Conservation (phyloP, 257 asterid genomes). For the Leonotis leonurus region DNA sequence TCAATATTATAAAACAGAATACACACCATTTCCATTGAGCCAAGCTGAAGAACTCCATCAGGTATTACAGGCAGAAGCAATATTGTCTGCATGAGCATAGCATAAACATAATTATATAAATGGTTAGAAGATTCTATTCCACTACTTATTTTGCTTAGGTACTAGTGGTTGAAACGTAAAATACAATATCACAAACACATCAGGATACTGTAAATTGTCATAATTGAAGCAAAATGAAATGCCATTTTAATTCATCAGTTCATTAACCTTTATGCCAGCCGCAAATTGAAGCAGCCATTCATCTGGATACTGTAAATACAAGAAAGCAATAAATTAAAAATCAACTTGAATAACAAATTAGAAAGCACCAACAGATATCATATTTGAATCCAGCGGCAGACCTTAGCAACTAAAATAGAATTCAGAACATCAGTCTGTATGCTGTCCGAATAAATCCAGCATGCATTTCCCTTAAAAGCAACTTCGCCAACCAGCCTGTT, state of each 20-base stretch:
- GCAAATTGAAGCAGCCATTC: constrained; percentile 75
- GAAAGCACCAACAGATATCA: background rate
- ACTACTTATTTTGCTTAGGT: background rate
- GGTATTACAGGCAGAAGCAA: constrained; percentile 75
- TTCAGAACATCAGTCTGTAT: constrained; percentile 34
- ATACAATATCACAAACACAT: background rate
- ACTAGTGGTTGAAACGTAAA: background rate
- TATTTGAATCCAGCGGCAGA: constrained; percentile 21
- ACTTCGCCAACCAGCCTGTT: constrained; percentile 73
- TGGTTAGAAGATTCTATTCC: too few relatives aligned
- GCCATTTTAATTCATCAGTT: constrained; percentile 10
- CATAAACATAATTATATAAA: background rate
- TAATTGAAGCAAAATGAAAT: too few relatives aligned
- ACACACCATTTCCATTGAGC: constrained; percentile 69
- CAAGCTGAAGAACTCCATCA: constrained; percentile 83
- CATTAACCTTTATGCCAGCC: constrained; percentile 76
- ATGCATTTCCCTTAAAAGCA: constrained; percentile 49
- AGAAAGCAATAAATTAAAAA: constrained; percentile 15
- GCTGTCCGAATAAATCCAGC: constrained; percentile 65
- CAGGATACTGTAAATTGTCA: too few relatives aligned
- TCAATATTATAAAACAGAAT: constrained; percentile 8
- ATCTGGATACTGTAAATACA: constrained; percentile 53
- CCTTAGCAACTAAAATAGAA: constrained; percentile 48
- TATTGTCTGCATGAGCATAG: constrained; percentile 66
- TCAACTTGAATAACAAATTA: constrained; percentile 7